Percentiles rank a stretch among this genome's conserved stretches.
These are phyloP conservation scores for Xylaria intraflava DNA, from an alignment of 495 filamentous ascomycete genomes.

Conservation along the genomic window DNA sequence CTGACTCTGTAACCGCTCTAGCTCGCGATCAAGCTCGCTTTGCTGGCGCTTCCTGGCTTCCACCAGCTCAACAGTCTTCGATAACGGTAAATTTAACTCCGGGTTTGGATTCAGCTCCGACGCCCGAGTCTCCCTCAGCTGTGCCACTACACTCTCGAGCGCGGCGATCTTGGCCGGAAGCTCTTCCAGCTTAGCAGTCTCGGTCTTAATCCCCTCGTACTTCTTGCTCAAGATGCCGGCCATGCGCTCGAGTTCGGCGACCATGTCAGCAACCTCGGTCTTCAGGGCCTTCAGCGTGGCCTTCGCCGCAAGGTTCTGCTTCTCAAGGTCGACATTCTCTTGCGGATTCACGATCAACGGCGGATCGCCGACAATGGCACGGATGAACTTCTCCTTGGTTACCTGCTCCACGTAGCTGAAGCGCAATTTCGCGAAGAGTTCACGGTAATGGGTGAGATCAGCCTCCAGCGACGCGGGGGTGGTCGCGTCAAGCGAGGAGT, in stretches of 20 bases:
- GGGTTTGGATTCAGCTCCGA: constrained; percentile 28
- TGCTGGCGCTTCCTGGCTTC: constrained; percentile 55
- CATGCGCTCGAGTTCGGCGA: constrained; percentile 62
- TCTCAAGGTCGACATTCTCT: constrained; percentile 79
- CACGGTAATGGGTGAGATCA: constrained; percentile 84
- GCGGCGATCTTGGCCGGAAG: constrained; percentile 59
- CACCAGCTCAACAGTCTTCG: constrained; percentile 53
- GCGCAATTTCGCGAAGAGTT: constrained; percentile 91
- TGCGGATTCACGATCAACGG: constrained; percentile 73
- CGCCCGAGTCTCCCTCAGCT: constrained; percentile 39
- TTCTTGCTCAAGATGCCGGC: constrained; percentile 51
- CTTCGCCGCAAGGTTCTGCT: constrained; percentile 62
- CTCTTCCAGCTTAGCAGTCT: constrained; percentile 49
- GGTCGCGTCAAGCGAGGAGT: constrained; percentile 55
- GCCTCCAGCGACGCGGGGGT: constrained; percentile 73
- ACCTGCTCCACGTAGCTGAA: constrained; percentile 88
- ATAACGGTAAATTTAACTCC: constrained; percentile 49
- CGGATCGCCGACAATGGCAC: constrained; percentile 74
- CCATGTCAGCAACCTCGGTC: constrained; percentile 65
- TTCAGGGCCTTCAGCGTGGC: constrained; percentile 70
- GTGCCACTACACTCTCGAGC: constrained; percentile 53
- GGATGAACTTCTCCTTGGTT: constrained; percentile 74
- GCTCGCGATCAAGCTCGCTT: constrained; percentile 58
- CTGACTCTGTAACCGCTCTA: constrained; percentile 56
- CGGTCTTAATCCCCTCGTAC: constrained; percentile 58